phyloP scores from a whole-genome alignment of 345 rosid species.

The Diplotaxis tenuifolia region DNA sequence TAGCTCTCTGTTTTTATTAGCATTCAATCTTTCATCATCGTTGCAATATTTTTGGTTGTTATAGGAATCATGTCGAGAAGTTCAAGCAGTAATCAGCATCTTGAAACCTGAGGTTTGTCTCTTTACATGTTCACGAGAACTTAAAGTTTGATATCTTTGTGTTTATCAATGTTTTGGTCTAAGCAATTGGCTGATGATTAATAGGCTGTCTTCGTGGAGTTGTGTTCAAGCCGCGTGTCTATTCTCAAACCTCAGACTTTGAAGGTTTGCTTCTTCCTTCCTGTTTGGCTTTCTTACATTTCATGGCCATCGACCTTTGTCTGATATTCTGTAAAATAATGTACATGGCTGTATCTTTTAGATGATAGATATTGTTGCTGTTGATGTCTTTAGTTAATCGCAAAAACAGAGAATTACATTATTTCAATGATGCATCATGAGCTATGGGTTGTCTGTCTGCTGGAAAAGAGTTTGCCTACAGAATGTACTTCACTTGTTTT shows the following conservation, averaged over 20 bases:
- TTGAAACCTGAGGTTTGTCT: conserved; percentile 87
- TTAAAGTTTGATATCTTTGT: conserved; percentile 11
- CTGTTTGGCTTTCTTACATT: conserved; percentile 1
- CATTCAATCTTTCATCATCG: conserved; percentile 37
- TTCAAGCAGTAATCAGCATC: conserved; percentile 65
- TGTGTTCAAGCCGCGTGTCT: conserved; percentile 80
- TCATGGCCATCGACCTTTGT: not conserved
- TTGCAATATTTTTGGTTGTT: conserved; percentile 1
- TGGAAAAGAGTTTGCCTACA: not conserved
- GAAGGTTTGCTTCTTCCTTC: conserved; percentile 51
- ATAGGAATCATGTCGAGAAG: conserved; percentile 48
- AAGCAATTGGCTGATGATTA: not conserved
- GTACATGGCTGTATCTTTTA: not conserved
- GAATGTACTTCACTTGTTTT: conserved; percentile 1
- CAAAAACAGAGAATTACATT: conserved; percentile 1
- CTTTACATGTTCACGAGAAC: conserved; percentile 5
- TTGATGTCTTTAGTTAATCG: not conserved
- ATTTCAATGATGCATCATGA: conserved; percentile 8
- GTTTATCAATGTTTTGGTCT: not conserved
- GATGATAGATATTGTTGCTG: not conserved
- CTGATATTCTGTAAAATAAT: conserved; percentile 1
- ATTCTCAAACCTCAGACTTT: conserved; percentile 75
- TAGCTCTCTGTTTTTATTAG: not conserved
- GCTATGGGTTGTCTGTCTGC: not conserved
- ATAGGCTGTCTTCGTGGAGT: conserved; percentile 91